A percentile compares a stretch with the other conserved stretches of the same genome.
Evolutionary conservation across 2,329 filamentous ascomycete genomes (phyloP).

Genomic region (Colletotrichum euphorbiae): DNA sequence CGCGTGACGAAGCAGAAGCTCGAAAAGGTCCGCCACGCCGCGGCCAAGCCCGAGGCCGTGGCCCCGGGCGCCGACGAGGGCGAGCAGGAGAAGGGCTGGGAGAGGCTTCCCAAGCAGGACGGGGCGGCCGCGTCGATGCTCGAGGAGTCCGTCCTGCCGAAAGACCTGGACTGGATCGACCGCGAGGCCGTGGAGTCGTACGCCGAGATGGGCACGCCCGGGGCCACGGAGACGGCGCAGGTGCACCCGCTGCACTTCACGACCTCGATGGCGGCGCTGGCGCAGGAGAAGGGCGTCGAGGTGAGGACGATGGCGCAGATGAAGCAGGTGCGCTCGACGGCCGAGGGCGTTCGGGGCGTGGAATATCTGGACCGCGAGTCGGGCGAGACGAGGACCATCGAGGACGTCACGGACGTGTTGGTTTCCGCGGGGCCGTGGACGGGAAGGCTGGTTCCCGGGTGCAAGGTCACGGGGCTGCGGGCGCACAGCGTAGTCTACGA

Average conservation of each 20-base stretch:
- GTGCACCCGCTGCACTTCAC: constrained; percentile 95
- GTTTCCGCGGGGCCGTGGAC: constrained; percentile 74
- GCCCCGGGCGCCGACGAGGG: constrained; percentile 20
- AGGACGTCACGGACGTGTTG: constrained; percentile 64
- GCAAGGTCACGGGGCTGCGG: constrained; percentile 68
- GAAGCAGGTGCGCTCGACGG: constrained; percentile 70
- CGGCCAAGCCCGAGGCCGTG: constrained; percentile 35
- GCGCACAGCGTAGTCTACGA: constrained; percentile 76
- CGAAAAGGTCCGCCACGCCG: constrained; percentile 44
- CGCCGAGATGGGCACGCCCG: constrained; percentile 80
- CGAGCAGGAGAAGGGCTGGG: constrained; percentile 61
- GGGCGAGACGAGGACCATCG: constrained; percentile 50
- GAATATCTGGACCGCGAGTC: constrained; percentile 65
- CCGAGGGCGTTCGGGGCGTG: constrained; percentile 69
- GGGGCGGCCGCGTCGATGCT: constrained; percentile 59
- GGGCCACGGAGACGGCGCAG: constrained; percentile 84
- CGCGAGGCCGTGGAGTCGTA: constrained; percentile 75
- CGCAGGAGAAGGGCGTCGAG: constrained; percentile 74
- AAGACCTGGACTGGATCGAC: constrained; percentile 88
- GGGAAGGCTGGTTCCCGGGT: constrained; percentile 65
- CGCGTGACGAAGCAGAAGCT: constrained; percentile 52
- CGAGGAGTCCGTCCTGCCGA: constrained; percentile 72
- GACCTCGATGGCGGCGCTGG: constrained; percentile 81
- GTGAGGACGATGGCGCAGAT: constrained; percentile 76
- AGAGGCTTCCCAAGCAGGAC: constrained; percentile 72